Percentiles rank a stretch among this genome's conserved stretches.
phyloP scores from a whole-genome alignment of 495 filamentous ascomycete genomes.

The Tuber borchii region DNA sequence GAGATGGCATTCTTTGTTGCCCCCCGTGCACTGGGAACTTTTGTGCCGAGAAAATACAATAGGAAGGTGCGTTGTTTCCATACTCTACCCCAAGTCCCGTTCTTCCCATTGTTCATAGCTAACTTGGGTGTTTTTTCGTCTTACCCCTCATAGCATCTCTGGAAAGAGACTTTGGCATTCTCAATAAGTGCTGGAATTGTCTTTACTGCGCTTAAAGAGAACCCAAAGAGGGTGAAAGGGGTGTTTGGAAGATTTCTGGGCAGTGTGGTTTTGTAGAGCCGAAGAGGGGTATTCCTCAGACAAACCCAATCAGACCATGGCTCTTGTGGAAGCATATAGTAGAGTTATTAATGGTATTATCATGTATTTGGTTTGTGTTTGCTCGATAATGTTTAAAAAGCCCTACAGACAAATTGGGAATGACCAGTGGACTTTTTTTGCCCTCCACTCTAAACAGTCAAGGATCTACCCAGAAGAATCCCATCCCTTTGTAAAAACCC shows the following conservation, averaged over 20 bases:
- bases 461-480: background rate
- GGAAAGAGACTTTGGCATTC: slow-evolving; percentile 70
- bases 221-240: slow-evolving; percentile 61
- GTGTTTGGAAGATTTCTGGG: slow-evolving; percentile 62
- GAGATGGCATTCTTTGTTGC: slow-evolving; percentile 82
- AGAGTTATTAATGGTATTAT: background rate
- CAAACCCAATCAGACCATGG: background rate
- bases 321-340: background rate
- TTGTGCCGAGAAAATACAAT: slow-evolving; percentile 69
- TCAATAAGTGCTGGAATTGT: slow-evolving; percentile 67
- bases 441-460: background rate
- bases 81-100: background rate
- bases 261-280: slow-evolving; percentile 47
- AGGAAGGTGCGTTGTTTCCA: slow-evolving; percentile 47
- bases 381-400: background rate
- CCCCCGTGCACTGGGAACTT: slow-evolving; percentile 69
- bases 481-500: background rate
- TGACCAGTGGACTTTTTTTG: background rate
- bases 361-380: background rate
- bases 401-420: background rate
- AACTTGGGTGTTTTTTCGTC: slow-evolving; percentile 32
- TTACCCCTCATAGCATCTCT: slow-evolving; percentile 53
- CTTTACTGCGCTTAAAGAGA: slow-evolving; percentile 63
- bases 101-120: slow-evolving; percentile 7
- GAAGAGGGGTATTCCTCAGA: slow-evolving; percentile 18